phyloP scores from a whole-genome alignment of 116 monocot genomes.

The Papilionanthe hybrid region DNA sequence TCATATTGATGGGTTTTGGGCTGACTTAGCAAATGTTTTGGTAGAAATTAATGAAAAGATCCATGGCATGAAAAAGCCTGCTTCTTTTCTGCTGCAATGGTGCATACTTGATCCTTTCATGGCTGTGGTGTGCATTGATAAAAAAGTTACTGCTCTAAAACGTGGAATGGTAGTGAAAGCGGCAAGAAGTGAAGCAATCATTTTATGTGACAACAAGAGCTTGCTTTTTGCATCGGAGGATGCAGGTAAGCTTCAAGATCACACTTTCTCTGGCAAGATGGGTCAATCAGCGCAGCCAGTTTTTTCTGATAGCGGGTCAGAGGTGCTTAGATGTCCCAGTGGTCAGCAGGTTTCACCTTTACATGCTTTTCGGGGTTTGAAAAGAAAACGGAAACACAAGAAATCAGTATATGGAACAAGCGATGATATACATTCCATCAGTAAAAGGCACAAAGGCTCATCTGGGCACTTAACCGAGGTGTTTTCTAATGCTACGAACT shows the following conservation, averaged over 20 bases:
- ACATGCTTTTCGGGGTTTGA: conserved; percentile 3
- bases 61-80: not conserved
- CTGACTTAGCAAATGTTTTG: conserved; percentile 41
- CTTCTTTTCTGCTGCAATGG: conserved; percentile 46
- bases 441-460: conserved; percentile 16
- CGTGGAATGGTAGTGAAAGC: conserved; percentile 42
- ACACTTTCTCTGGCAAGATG: not conserved
- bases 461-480: too few species aligned
- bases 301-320: conserved; percentile 12
- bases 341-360: not conserved
- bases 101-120: conserved; percentile 81
- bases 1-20: conserved; percentile 42
- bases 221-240: conserved; percentile 7
- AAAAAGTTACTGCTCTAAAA: conserved; percentile 37
- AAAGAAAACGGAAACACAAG: not conserved
- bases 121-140: conserved; percentile 62
- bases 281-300: conserved; percentile 16
- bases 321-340: conserved; percentile 2
- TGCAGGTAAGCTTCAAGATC: conserved; percentile 5
- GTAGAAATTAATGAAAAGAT: conserved; percentile 41
- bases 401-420: not conserved
- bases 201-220: conserved; percentile 13
- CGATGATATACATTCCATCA: not conserved
- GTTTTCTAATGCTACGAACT: too few species aligned
- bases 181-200: conserved; percentile 35